Percentiles rank a stretch among this genome's conserved stretches.
phyloP scores from a whole-genome alignment of 352 stramenopile species.

The Globisporangium megalacanthum region DNA sequence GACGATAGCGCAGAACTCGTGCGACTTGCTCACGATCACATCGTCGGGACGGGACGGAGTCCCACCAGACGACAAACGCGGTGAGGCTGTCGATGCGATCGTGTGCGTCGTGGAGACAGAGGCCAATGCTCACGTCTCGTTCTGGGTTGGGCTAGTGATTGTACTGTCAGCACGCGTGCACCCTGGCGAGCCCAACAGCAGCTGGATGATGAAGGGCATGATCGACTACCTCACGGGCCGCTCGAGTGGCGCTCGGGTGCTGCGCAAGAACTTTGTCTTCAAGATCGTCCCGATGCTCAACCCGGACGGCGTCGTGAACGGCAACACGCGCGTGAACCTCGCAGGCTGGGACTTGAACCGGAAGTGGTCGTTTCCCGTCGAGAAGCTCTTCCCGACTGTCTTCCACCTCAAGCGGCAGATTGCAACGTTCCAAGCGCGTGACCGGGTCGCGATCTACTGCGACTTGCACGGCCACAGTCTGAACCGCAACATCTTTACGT shows the following conservation, averaged over 20 bases:
- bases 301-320: conserved; percentile 89
- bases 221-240: conserved; percentile 84
- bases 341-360: conserved; percentile 81
- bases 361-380: conserved; percentile 71
- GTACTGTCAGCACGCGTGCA: conserved; percentile 88
- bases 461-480: conserved; percentile 81
- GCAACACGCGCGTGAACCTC: conserved; percentile 87
- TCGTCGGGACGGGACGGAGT: conserved; percentile 33
- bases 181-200: conserved; percentile 84
- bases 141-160: conserved; percentile 35
- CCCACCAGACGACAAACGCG: conserved; percentile 38
- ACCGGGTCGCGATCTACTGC: conserved; percentile 75
- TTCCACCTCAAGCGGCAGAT: conserved; percentile 77
- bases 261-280: conserved; percentile 83
- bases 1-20: conserved; percentile 79
- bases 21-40: conserved; percentile 89
- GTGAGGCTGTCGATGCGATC: conserved; percentile 12
- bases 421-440: conserved; percentile 41
- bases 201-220: conserved; percentile 93
- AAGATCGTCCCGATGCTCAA: conserved; percentile 93
- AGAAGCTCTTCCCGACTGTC: conserved; percentile 77
- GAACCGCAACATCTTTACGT: conserved; percentile 84
- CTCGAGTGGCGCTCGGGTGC: conserved; percentile 45
- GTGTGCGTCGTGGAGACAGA: too few relatives aligned
- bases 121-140: background rate